phyloP scores from a whole-genome alignment of 2,329 filamentous ascomycete genomes.

The Penicillium italicum region DNA sequence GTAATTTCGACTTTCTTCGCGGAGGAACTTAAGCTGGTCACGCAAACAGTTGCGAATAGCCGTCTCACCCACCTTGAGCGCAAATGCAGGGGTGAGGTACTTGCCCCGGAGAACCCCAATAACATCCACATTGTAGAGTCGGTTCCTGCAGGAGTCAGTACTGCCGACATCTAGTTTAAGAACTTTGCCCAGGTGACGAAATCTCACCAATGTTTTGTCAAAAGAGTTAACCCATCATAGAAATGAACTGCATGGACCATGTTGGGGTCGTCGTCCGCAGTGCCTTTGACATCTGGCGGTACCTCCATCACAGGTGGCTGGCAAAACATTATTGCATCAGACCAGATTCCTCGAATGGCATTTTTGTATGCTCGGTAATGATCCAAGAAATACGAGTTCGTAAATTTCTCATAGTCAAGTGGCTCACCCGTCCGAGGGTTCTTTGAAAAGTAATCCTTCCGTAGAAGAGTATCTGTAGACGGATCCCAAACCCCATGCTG shows the following conservation, averaged over 20 bases:
- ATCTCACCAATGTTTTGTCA: slow-evolving; percentile 87
- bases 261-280: slow-evolving; percentile 79
- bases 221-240: slow-evolving; percentile 92
- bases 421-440: slow-evolving; percentile 69
- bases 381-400: slow-evolving; percentile 85
- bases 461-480: slow-evolving; percentile 67
- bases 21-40: slow-evolving; percentile 78
- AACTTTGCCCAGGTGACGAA: not conserved
- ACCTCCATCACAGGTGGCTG: slow-evolving; percentile 91
- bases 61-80: slow-evolving; percentile 85
- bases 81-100: slow-evolving; percentile 85
- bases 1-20: slow-evolving; percentile 80
- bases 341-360: slow-evolving; percentile 70
- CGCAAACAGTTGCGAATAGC: slow-evolving; percentile 91
- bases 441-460: slow-evolving; percentile 83
- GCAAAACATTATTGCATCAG: slow-evolving; percentile 80
- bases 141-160: slow-evolving; percentile 56
- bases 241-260: slow-evolving; percentile 94
- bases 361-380: slow-evolving; percentile 75
- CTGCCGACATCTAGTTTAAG: not conserved
- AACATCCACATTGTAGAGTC: slow-evolving; percentile 94
- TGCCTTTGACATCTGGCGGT: slow-evolving; percentile 82
- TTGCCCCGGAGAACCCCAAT: slow-evolving; percentile 85
- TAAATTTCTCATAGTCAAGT: slow-evolving; percentile 80
- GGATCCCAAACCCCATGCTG: slow-evolving; percentile 96